phyloP scores from a whole-genome alignment of 179 eudicot species.

The Monotropa hypopitys region DNA sequence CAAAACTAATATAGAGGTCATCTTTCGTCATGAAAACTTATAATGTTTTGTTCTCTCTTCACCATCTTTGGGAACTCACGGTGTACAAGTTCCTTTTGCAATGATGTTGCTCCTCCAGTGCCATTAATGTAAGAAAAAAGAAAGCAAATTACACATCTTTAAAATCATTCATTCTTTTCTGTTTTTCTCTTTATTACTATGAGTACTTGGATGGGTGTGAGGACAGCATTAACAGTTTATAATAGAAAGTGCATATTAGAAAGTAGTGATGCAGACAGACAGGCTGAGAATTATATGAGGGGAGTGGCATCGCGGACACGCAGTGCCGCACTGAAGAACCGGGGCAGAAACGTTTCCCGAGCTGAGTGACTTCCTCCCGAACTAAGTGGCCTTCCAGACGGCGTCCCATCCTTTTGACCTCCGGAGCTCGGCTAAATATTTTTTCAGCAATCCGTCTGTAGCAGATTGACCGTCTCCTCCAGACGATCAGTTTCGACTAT shows the following conservation, averaged over 20 bases:
- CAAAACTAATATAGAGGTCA: neutral
- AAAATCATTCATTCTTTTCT: neutral
- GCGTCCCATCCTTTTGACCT: too few species aligned
- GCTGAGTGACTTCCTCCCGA: too few species aligned
- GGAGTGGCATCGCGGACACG: too few species aligned
- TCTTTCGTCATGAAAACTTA: neutral
- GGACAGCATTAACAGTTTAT: neutral
- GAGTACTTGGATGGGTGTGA: neutral
- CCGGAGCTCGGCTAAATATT: too few species aligned
- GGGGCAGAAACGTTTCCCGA: too few species aligned
- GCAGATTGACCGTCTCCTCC: too few species aligned
- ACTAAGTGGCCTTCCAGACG: too few species aligned
- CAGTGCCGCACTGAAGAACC: too few species aligned
- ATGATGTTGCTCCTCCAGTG: neutral
- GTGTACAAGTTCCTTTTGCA: neutral
- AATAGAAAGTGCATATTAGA: neutral
- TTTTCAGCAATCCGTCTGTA: too few species aligned
- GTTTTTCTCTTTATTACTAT: neutral
- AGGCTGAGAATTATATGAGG: too few species aligned
- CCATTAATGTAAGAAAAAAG: neutral
- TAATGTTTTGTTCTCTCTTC: neutral
- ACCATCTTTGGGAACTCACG: neutral
- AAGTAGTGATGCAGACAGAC: too few species aligned
- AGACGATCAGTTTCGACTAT: too few species aligned
- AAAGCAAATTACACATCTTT: neutral